phyloP scores from a whole-genome alignment of 2,329 filamentous ascomycete species.

The Simplicillium aogashimaense region DNA sequence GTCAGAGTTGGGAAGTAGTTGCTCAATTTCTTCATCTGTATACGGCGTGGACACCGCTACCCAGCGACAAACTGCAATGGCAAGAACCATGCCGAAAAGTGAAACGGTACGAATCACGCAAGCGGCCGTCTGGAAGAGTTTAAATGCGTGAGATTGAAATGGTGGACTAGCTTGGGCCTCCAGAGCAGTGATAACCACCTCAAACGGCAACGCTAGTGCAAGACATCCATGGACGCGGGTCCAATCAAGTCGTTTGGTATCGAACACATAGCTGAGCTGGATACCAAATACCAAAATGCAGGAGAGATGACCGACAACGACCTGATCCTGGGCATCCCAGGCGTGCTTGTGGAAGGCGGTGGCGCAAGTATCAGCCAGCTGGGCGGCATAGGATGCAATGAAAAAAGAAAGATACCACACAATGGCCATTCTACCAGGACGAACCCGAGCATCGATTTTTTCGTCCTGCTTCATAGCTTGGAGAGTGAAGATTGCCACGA shows the following conservation, averaged over 20 bases:
- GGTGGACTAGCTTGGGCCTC: conserved; percentile 5
- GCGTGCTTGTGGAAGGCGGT: conserved; percentile 20
- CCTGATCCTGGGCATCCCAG: conserved; percentile 35
- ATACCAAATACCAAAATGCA: conserved; percentile 56
- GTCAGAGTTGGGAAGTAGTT: conserved; percentile 4
- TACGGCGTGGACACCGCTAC: conserved; percentile 2
- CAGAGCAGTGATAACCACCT: conserved; percentile 33
- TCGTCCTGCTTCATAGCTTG: conserved; percentile 27
- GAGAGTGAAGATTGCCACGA: conserved; percentile 41
- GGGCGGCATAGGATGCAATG: conserved; percentile 35
- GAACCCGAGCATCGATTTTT: conserved; percentile 6
- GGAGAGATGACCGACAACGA: conserved; percentile 47
- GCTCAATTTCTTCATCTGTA: conserved; percentile 3
- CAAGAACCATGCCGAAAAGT: not conserved
- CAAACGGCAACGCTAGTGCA: conserved; percentile 45
- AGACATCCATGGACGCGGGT: conserved; percentile 57
- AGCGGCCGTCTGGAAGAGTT: too few species aligned
- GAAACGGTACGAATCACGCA: not conserved
- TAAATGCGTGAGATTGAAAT: too few species aligned
- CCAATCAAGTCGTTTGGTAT: conserved; percentile 42
- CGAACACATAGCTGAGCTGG: conserved; percentile 43
- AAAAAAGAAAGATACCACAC: conserved; percentile 34
- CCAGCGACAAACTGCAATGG: conserved; percentile 4
- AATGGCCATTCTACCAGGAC: conserved; percentile 12
- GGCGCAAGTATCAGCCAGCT: conserved; percentile 30